Conservation (phyloP, 176 grass and related monocot genomes). For the Bromus sterilis region DNA sequence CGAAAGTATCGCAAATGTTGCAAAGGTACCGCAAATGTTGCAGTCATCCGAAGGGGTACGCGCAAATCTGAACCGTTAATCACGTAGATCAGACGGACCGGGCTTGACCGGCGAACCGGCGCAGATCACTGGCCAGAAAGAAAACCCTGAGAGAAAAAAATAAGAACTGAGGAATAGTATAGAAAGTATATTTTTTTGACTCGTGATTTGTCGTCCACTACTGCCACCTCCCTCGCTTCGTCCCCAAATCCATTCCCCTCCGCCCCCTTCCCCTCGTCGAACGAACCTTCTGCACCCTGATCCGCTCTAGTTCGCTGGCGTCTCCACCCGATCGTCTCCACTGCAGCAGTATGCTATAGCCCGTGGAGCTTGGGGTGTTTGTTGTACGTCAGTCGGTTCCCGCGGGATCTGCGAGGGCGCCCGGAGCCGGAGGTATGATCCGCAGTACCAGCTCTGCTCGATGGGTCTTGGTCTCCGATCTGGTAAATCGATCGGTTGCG, state of each 20-base stretch:
- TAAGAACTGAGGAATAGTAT: too few species aligned
- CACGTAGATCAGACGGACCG: too few species aligned
- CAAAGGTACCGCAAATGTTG: too few species aligned
- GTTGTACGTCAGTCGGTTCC: not conserved
- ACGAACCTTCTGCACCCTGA: not conserved
- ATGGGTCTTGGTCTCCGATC: not conserved
- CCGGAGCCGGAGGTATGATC: not conserved
- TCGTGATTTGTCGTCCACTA: not conserved
- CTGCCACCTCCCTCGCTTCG: not conserved
- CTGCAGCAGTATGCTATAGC: conserved; percentile 1
- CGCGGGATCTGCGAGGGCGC: not conserved
- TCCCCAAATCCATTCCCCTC: not conserved
- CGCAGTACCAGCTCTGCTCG: not conserved
- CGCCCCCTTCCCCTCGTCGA: not conserved
- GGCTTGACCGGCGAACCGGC: too few species aligned
- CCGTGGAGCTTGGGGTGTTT: not conserved
- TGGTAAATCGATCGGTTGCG: not conserved
- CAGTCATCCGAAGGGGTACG: too few species aligned
- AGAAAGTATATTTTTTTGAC: not conserved
- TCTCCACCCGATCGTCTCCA: not conserved
- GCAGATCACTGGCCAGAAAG: too few species aligned
- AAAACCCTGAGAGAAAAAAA: too few species aligned
- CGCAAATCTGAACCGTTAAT: too few species aligned
- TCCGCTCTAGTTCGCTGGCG: not conserved
- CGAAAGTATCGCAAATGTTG: too few species aligned